Evolutionary conservation across 2,329 filamentous ascomycete genomes (phyloP), one percentile per base, ranked within the genome.

Genomic region (Aspergillus texensis): DNA sequence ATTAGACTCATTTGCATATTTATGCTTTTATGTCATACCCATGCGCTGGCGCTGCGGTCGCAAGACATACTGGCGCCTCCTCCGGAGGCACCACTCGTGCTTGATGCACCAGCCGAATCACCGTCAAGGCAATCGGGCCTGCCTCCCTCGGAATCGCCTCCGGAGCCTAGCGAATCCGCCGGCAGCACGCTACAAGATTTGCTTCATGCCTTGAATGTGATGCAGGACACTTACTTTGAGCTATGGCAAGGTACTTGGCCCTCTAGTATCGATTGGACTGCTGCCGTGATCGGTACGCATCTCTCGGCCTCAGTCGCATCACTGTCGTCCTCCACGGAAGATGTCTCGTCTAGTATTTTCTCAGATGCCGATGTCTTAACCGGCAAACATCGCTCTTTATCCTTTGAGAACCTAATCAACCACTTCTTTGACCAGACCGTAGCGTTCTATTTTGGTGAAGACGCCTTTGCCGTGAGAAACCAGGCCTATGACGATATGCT

Each of bases 401-500:
- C 83, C 61, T 85, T 89, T 62, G 89, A 94, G 71, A 95, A 96
- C 68, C 82, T 93, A n/a, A 86, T 97, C 67, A 90, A 93, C 68
- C 86, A 85, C 34, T 94, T 94, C 76, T 97, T 96, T 75, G 86
- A 88, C 0, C 92, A 97, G 63, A 81, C 89, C 0, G 81, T 89
- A 6, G 86, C 88, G 10, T 96, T 90, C 69, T 97, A 96, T 75
- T 96, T 94, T 74, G 93, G 92, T 24, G 92, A 98, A 75, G 88
- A 97, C 75, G 86, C 89, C 5, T 88, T 93, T 67, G 83, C 85
- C 32, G 85, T 97, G 57, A 85, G 92, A 52, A 87, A 88, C 62
- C 83, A 95, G 81, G 94, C 94, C 0, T 96, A 90, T 75, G 94
- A 97, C 74, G 94, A 98, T 75, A 96, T 97, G 81, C 85, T 97